A percentile compares a stretch with the other conserved stretches of the same genome.
These are phyloP conservation scores for Vaccinium macrocarpon DNA, from an alignment of 148 eudicot species.

Conservation along the genomic window DNA sequence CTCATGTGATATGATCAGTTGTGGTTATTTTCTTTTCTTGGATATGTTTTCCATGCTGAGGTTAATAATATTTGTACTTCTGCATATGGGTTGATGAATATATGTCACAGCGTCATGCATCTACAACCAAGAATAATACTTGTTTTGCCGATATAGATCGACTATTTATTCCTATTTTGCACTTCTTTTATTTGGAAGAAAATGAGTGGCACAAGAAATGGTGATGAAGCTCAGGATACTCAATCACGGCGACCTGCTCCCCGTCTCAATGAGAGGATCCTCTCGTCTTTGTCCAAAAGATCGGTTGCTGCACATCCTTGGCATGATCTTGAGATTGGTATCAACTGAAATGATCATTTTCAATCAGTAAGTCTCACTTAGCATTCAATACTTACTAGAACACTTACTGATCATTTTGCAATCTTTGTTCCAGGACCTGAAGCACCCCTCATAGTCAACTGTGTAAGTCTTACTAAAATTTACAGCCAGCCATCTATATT, in stretches of 20 bases:
- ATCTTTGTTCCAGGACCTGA: constrained; percentile 12
- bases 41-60: background rate
- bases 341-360: background rate
- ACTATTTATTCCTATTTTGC: background rate
- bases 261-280: constrained; percentile 81
- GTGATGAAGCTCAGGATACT: background rate
- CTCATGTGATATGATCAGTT: background rate
- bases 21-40: too few relatives aligned
- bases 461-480: background rate
- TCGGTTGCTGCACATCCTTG: constrained; percentile 97
- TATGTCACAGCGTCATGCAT: background rate
- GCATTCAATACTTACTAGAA: background rate
- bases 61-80: background rate
- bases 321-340: constrained; percentile 96
- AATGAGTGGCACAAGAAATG: background rate
- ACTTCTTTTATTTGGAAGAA: background rate
- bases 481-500: background rate
- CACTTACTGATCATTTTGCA: background rate
- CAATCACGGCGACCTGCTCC: background rate
- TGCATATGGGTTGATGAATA: background rate
- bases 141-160: background rate
- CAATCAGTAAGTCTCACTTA: background rate
- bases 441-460: constrained; percentile 18
- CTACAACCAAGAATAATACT: background rate
- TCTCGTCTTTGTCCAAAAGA: constrained; percentile 73